Evolutionary conservation across 805 yeast species (phyloP), one percentile per base, ranked within the genome.

Genomic region (Sugiyamaella chiloensis): DNA sequence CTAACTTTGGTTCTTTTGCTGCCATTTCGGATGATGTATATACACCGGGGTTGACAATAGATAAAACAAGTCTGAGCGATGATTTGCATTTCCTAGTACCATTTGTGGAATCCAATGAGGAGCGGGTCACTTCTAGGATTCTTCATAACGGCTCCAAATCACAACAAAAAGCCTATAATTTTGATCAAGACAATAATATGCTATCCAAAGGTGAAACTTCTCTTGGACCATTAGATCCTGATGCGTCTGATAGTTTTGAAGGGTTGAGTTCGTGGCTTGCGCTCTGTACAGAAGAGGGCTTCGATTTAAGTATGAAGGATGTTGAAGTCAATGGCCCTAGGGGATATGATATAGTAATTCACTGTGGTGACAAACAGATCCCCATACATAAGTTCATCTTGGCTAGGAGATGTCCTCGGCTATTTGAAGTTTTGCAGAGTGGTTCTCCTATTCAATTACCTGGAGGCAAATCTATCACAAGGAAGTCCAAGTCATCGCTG

Each of bases 11-110:
- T 0, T 81, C 86, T 0, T 85, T 85, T 66, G 81, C 81, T 0
- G 79, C 85, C 40, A 65, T 86, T 12, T 74, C 83, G 53, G 83
- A 81, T 53, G 89, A 85, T 43, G 63, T 75, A 8, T 81, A 77
- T 52, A 57, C 66, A n/a, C 61, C 85, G 1, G 86, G 87, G 0
- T 68, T 81, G n/a, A 62, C 74, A 31, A 62, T 83, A 12, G 67
- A 67, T 8, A 66, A 68, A 42, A 75, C 79, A 52, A 66, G 70
- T 12, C 68, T 84, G 31, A 55, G 70, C 9, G 63, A 65, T 27
- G 89, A 85, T 56, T 69, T 85, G 56, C 73, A 73, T 6, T 67
- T 68, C 35, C 65, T 83, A 34, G 80, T 87, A 4, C 80, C 81
- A 0, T 53, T 79, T 11, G 44, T 51, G 5, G 42, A 42, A 20